Conservation (phyloP, 1,284 basidiomycete species). For the Xerocomus minutiporus region DNA sequence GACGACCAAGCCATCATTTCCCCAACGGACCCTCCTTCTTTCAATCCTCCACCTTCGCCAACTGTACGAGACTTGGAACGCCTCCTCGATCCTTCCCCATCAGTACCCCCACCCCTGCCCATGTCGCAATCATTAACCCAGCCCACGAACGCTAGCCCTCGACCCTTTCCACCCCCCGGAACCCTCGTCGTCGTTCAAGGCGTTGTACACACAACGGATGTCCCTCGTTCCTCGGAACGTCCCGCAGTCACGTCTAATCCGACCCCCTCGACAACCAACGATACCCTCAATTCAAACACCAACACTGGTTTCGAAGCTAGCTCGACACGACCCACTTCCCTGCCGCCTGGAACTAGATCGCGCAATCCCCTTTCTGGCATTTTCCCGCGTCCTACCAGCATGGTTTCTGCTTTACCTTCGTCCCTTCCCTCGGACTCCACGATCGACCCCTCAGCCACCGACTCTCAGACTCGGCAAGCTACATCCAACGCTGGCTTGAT, state of each 20-base stretch:
- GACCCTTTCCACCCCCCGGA: slow-evolving; percentile 65
- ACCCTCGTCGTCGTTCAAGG: slow-evolving; percentile 77
- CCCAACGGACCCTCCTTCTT: slow-evolving; percentile 10
- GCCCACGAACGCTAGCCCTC: slow-evolving; percentile 19
- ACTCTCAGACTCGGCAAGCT: slow-evolving; percentile 7
- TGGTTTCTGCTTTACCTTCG: slow-evolving; percentile 21
- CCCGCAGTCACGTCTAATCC: slow-evolving; percentile 13
- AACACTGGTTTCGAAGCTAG: slow-evolving; percentile 6
- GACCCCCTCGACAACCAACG: slow-evolving; percentile 4
- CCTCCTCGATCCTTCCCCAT: slow-evolving; percentile 4
- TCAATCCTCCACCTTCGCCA: slow-evolving; percentile 7
- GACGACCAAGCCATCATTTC: slow-evolving; percentile 21
- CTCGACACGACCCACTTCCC: slow-evolving; percentile 29
- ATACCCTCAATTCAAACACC: slow-evolving; percentile 4
- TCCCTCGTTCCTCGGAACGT: slow-evolving; percentile 35
- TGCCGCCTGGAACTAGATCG: slow-evolving; percentile 25
- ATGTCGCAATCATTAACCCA: slow-evolving; percentile 13
- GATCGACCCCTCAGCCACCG: slow-evolving; percentile 1
- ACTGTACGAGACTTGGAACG: slow-evolving; percentile 11
- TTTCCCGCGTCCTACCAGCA: slow-evolving; percentile 38
- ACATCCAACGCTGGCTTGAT: neutral
- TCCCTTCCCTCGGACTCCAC: slow-evolving; percentile 9
- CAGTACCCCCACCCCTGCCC: slow-evolving; percentile 3
- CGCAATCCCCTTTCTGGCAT: slow-evolving; percentile 43
- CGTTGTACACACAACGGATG: slow-evolving; percentile 73